Evolutionary conservation across 345 rosid species (phyloP).

Genomic region (Rhodamnia rubescens): DNA sequence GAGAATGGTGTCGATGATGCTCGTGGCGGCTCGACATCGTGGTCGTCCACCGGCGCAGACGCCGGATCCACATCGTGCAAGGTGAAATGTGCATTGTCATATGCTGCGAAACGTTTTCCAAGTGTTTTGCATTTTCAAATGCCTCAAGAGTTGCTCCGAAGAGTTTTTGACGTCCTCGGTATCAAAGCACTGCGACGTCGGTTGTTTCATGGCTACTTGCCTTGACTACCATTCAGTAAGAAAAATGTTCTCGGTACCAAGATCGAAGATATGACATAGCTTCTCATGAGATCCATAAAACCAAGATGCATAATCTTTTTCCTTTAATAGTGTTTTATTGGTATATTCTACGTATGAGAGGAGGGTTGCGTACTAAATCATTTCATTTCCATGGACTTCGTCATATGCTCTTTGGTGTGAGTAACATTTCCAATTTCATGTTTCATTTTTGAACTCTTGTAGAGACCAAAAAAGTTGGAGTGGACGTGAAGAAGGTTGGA

Average conservation of each 20-base stretch:
- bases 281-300: not conserved
- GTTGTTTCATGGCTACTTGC: not conserved
- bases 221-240: not conserved
- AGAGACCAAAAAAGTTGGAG: too few relatives aligned
- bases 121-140: too few relatives aligned
- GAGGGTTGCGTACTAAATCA: not conserved
- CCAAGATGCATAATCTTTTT: not conserved
- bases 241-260: not conserved
- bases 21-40: not conserved
- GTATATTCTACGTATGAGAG: too few relatives aligned
- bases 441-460: too few relatives aligned
- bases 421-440: too few relatives aligned
- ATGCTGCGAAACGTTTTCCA: not conserved
- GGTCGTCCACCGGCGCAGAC: not conserved
- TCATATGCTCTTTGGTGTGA: not conserved
- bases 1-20: not conserved
- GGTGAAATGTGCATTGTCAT: not conserved
- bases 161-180: not conserved
- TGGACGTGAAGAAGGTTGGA: too few relatives aligned
- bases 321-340: not conserved
- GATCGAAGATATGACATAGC: not conserved
- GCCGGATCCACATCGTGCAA: not conserved
- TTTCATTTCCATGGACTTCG: not conserved
- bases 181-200: not conserved
- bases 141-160: not conserved